Base-by-base conservation (phyloP, 352 stramenopile species). In the Pythium coloratum region DNA sequence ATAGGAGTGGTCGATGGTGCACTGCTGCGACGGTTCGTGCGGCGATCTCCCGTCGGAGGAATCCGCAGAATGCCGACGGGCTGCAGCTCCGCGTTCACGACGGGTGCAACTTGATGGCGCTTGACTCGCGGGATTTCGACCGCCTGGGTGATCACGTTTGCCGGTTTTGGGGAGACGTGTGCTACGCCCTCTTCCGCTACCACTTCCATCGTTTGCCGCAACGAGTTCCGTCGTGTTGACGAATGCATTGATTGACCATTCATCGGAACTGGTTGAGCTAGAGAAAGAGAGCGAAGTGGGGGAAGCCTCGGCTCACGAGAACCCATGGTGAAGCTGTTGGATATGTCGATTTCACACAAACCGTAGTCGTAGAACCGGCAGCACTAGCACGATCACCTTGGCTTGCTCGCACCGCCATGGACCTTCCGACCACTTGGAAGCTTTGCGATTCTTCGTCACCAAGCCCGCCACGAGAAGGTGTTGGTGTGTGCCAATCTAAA, bases 51-150 rank as follows among this genome's bases (percentile, higher is more conserved):
- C 4, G 40, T 24, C 2, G 38, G 7, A 14, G 38, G 36, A 6
- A 53, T 14, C 12, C n/a, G 28, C 0, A 71, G 24, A 6, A 14
- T 30, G 1, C 54, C 64, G 33, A 71, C 9, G 1, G 53, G 18
- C 20, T 71, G 38, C 3, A 56, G 36, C 34, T 71, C 57, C 14
- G 61, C 57, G 7, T 61, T 71, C 42, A 71, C 28, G 34, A 66
- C 7, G 12, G 64, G 64, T 30, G 62, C 36, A 13, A 71, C 64
- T 53, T 71, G 64, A 18, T 71, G 59, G 0, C 56, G 49, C 44
- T 47, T 71, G 18, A 63, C 58, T 8, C 58, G 56, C 24, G 59
- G 40, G 4, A 28, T 40, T 8, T 58, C 55, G 20, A 12, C 16
- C n/a, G 16, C 3, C 20, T 32, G 20, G 18, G 44, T 13, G n/a